A percentile compares a stretch with the other conserved stretches of the same genome.
Evolutionary conservation across 345 rosid species (phyloP).

Genomic region (Boechera retrofracta): DNA sequence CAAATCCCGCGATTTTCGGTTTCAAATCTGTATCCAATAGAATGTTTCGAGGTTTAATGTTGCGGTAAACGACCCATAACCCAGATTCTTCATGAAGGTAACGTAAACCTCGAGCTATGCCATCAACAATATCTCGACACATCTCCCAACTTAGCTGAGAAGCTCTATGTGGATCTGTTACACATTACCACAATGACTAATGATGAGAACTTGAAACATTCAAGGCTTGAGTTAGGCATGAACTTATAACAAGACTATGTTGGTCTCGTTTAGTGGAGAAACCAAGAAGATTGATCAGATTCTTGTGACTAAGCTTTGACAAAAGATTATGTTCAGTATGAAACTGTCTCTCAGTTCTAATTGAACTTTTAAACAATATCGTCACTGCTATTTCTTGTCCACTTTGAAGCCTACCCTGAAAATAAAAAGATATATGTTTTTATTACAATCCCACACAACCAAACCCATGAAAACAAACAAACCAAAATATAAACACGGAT

Average conservation of each 20-base stretch:
- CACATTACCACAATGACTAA: neutral
- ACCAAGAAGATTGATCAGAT: no score
- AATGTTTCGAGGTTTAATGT: conserved; percentile 38
- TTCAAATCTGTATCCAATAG: conserved; percentile 28
- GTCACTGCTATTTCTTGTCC: no score
- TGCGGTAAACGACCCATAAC: conserved; percentile 21
- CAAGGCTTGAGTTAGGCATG: conserved; percentile 62
- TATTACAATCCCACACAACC: no score
- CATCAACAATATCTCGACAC: conserved; percentile 32
- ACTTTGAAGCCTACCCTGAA: no score
- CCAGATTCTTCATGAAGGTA: conserved; percentile 40
- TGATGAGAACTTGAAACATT: conserved; percentile 24
- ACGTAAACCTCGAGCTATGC: conserved; percentile 41
- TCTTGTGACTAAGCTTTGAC: no score
- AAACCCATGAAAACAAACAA: no score
- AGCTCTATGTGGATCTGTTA: no score
- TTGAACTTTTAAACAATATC: no score
- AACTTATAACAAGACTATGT: conserved; percentile 57
- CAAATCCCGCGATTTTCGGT: conserved; percentile 37
- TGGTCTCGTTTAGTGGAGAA: conserved; percentile 50
- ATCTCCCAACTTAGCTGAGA: conserved; percentile 35
- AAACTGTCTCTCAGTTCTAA: no score
- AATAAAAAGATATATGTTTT: no score
- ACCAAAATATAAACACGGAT: no score
- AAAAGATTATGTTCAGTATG: no score